Evolutionary conservation across 345 rosid genomes (phyloP), one percentile per base, ranked within the genome.

Genomic region (Moringa oleifera): DNA sequence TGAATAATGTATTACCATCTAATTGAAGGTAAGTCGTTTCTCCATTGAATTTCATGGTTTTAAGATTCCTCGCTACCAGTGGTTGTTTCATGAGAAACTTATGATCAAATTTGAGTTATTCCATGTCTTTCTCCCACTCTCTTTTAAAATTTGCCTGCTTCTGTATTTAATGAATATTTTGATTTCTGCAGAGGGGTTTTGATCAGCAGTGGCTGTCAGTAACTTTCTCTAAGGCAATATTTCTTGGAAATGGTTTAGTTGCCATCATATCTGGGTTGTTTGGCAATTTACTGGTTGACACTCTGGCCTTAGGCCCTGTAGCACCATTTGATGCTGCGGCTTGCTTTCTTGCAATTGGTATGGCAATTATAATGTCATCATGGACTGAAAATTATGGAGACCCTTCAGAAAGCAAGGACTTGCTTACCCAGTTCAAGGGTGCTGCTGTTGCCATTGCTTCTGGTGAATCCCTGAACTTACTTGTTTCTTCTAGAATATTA

Each of bases 261-360:
- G 90, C 90, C 59, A 85, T 87, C 59, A 12, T 83, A 16, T 64
- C 90, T 69, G 88, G 95, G 4, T 65, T 85, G 75, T 81, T 79
- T 61, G 87, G 88, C 37, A 85, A 79, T 64, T 62, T 69, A 58
- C 89, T 87, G 19, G 95, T 83, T 3, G 85, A 85, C 70, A 65
- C 77, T 59, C 63, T 85, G 36, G 54, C 71, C 37, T 75, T 87
- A 0, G 88, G 86, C 7, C 88, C 88, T 41, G 87, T 85, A 63
- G 85, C 95, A 59, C 90, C 91, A 0, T 87, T 87, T 59, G 91
- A 87, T 66, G 87, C 88, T 50, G 91, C 90, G 3, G 80, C 90
- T 61, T 81, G 88, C 76, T 76, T 83, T 69, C 95, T 87, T 71
- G 80, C 87, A 36, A 77, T 87, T 20, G 88, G 88, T 18, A 81